Evolutionary conservation across 192 early-diverging fungal species (phyloP), one percentile per base, ranked within the genome.

Genomic region (Podila clonocystis): DNA sequence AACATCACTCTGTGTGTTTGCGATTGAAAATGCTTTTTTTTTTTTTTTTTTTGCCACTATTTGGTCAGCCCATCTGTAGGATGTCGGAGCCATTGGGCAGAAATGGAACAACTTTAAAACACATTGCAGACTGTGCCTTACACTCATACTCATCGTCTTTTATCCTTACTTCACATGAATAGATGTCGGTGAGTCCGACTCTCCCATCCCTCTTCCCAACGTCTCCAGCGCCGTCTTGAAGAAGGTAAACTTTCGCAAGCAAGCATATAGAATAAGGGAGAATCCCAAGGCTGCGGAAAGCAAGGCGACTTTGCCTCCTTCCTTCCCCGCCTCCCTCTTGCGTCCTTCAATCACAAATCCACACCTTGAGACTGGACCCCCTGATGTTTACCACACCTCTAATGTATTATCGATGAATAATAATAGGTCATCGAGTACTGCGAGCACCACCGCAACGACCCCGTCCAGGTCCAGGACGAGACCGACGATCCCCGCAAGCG

Each of bases 371-470:
- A 0, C 41, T 45, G 38, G 3, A 45, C 41, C 41, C 41, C 34
- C 34, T 36, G 34, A 36, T 36, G 9, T 36, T 45, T 41, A 41
- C 38, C 41, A 45, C 41, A 45, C 15, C 0, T 45, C 15, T 17
- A 4, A 17, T 12, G 6, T 61, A 9, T 11, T 30, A 61, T 17
- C n/a, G 7, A 33, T 36, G 34, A 61, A 33, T 7, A 20, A 30
- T 2, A 30, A 1, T 60, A 91, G 89, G 88, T 95, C 20, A 91
- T 95, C 52, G 92, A 94, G 74, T 95, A 92, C 89, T 93, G 92
- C 72, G 87, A 85, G 64, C 89, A 94, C 74, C 94, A 95, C 70
- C 75, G 84, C 57, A 82, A 88, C 58, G 94, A 95, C 82, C 91
- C 92, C 5, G 82, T 86, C 3, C 73, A 82, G 26, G 70, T 84